Evolutionary conservation across 805 yeast genomes (phyloP), one percentile per base, ranked within the genome.

Genomic region (Metschnikowia lunata): DNA sequence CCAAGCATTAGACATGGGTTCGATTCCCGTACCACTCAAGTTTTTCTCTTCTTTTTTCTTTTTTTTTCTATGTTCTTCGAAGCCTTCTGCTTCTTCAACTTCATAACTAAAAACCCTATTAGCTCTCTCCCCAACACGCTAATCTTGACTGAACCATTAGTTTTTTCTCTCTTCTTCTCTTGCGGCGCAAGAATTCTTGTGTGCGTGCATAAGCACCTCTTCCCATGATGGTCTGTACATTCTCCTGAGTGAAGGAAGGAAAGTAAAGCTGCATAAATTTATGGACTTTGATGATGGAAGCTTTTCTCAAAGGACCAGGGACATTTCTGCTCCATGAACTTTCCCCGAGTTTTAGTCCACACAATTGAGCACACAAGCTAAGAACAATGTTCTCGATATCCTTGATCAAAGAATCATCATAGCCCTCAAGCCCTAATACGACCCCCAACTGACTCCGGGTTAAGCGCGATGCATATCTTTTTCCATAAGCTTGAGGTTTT

Each of bases 1-100:
- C 90, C 90, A 84, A 85, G 90, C 88, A 80, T 80, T 83, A 73
- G 90, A 80, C 88, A 82, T 78, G 90, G 89, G 91, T 84, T 84
- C 91, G 89, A 84, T 82, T 84, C 91, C 85, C 88, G 84, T 80
- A 81, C 82, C 83, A 80, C 82, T 82, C 88, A 80, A 52, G 54
- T 57, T 63, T 63, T 27, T 37, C 7, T 26, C 1, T 34, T 26
- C 6, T 23, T 26, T 4, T 38, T 39, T 32, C 7, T 6, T 9
- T 31, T 7, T 5, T 4, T 15, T 18, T 10, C n/a, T 30, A 30
- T 28, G 6, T 18, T 18, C 23, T 18, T 18, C 5, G 23, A 18
- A 18, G 23, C 23, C 23, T 26, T 18, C 6, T 12, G 15, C 10
- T 5, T 18, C 23, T 18, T 18, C 23, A 18, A 18, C 23, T 18